Percentiles rank a stretch among this genome's conserved stretches.
phyloP scores from a whole-genome alignment of 768 basidiomycete species.

The Phylloporus rhodoxanthus region DNA sequence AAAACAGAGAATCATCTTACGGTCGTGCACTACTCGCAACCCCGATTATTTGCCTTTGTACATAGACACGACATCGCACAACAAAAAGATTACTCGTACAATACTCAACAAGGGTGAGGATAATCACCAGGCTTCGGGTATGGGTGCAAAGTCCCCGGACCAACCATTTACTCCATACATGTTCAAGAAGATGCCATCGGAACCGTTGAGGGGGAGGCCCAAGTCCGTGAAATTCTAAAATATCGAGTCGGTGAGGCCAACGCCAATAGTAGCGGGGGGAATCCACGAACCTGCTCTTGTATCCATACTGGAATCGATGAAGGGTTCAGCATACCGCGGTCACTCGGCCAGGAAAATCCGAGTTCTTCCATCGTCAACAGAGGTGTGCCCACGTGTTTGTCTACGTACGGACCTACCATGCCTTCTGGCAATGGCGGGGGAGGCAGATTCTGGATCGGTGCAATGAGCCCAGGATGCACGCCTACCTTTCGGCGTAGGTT shows the following conservation, averaged over 20 bases:
- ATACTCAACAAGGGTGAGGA: conserved; percentile 8
- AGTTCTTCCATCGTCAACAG: conserved; percentile 85
- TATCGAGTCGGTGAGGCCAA: background rate
- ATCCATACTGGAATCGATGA: conserved; percentile 86
- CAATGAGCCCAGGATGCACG: conserved; percentile 43
- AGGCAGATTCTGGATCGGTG: conserved; percentile 46
- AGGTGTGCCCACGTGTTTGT: conserved; percentile 45
- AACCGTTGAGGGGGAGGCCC: conserved; percentile 86
- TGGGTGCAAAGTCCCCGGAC: conserved; percentile 66
- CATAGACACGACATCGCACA: conserved; percentile 12
- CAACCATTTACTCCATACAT: conserved; percentile 67
- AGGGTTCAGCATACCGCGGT: conserved; percentile 65
- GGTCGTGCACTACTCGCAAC: background rate
- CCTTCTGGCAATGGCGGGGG: conserved; percentile 52
- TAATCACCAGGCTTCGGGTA: conserved; percentile 81
- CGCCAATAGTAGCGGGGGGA: background rate
- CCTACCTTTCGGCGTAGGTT: conserved; percentile 87
- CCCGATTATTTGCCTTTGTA: conserved; percentile 14
- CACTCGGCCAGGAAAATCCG: conserved; percentile 67
- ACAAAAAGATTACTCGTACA: conserved; percentile 20
- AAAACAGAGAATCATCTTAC: background rate
- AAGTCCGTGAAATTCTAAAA: conserved; percentile 79
- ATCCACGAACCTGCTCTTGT: conserved; percentile 70
- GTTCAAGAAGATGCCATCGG: conserved; percentile 84
- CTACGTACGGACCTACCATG: conserved; percentile 51